These are phyloP conservation scores for Aspergillus jensenii DNA, from an alignment of 2,329 filamentous ascomycete genomes.

Conservation along the genomic window DNA sequence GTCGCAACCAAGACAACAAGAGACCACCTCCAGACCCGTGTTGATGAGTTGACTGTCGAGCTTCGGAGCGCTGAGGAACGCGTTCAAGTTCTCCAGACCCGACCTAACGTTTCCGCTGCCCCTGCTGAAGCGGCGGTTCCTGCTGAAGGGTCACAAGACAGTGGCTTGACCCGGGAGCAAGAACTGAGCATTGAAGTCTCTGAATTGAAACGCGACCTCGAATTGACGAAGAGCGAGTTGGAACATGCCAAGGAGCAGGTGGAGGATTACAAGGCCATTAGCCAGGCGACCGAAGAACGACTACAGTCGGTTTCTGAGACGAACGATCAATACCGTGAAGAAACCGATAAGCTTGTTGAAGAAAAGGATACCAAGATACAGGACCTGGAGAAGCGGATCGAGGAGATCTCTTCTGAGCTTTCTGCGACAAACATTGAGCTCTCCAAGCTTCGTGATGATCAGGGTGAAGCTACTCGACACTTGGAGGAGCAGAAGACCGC, in stretches of 20 bases:
- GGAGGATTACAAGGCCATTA: conserved; percentile 85
- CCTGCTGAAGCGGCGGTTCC: conserved; percentile 42
- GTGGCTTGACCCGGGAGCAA: conserved; percentile 66
- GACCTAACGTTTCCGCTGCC: conserved; percentile 64
- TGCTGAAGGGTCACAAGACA: conserved; percentile 52
- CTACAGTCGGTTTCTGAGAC: conserved; percentile 75
- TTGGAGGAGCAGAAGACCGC: conserved; percentile 79
- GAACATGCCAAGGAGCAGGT: conserved; percentile 77
- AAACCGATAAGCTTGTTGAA: conserved; percentile 72
- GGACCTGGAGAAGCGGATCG: conserved; percentile 78
- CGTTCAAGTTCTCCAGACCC: conserved; percentile 75
- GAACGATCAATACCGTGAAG: conserved; percentile 82
- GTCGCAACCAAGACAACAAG: conserved; percentile 81
- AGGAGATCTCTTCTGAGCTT: conserved; percentile 81
- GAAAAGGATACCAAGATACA: conserved; percentile 78
- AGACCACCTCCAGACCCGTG: conserved; percentile 83
- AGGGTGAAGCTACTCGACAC: conserved; percentile 69
- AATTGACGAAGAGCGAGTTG: conserved; percentile 75
- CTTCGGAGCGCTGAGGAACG: conserved; percentile 87
- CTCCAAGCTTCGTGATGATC: conserved; percentile 73
- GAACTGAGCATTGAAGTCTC: conserved; percentile 81
- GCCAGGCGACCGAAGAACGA: conserved; percentile 83
- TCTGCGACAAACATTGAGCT: conserved; percentile 79
- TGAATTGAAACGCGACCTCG: conserved; percentile 83
- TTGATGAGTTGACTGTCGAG: conserved; percentile 86